Conservation (phyloP, 2,329 filamentous ascomycete species). For the Sclerotinia spermophila region DNA sequence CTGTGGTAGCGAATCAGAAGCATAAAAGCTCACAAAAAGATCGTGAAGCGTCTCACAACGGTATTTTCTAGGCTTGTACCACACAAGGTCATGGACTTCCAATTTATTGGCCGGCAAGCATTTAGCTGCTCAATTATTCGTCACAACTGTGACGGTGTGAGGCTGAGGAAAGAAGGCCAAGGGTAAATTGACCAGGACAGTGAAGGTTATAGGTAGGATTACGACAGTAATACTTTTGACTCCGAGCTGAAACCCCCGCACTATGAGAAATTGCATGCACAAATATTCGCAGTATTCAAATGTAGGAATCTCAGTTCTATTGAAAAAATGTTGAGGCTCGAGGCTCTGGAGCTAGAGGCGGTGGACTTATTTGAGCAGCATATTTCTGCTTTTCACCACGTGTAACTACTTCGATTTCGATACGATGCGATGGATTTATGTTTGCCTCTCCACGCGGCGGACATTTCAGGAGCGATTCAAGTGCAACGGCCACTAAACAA, state of each 20-base stretch:
- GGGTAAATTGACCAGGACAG: background rate
- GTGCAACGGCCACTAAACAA: constrained; percentile 9
- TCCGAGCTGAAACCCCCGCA: background rate
- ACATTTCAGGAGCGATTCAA: background rate
- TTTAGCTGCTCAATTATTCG: background rate
- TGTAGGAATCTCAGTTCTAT: background rate
- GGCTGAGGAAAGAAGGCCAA: background rate
- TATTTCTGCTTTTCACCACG: background rate
- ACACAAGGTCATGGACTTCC: background rate
- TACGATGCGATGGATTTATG: background rate
- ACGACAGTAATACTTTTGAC: background rate
- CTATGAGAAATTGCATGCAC: background rate
- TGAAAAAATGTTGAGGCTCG: background rate
- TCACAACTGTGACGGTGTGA: background rate
- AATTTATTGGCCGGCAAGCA: background rate
- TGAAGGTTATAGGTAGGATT: background rate
- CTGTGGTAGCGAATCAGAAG: background rate
- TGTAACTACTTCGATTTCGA: background rate
- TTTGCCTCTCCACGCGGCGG: background rate
- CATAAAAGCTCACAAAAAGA: background rate
- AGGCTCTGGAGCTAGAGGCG: background rate
- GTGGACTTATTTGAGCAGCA: background rate
- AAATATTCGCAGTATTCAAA: background rate
- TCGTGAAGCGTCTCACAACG: background rate
- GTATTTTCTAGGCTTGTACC: background rate